These are phyloP conservation scores for Casaregolazyma suthepensis DNA, from an alignment of 1,139 yeast genomes.

Conservation along the genomic window DNA sequence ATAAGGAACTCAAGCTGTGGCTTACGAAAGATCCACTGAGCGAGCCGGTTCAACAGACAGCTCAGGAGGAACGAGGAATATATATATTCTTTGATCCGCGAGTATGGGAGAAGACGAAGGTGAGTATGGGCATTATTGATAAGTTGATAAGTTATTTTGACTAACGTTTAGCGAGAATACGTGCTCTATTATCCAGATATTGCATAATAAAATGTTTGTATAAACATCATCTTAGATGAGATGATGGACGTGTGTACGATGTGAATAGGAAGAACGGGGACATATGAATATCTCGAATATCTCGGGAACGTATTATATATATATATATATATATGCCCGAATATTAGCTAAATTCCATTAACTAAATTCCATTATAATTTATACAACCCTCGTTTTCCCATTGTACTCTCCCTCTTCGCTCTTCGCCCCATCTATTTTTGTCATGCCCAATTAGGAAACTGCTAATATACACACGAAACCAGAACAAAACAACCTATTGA, in stretches of 20 bases:
- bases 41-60: constrained; percentile 81
- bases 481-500: background rate
- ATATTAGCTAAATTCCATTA: too few species aligned
- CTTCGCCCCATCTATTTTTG: background rate
- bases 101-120: constrained; percentile 88
- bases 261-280: too few species aligned
- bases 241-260: background rate
- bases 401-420: background rate
- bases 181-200: constrained; percentile 39
- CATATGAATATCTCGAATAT: too few species aligned
- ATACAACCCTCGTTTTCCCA: too few species aligned
- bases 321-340: too few species aligned
- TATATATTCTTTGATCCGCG: constrained; percentile 95
- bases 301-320: too few species aligned
- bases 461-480: background rate
- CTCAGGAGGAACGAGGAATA: constrained; percentile 89
- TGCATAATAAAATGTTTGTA: constrained; percentile 24
- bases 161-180: constrained; percentile 30
- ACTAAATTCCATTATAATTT: too few species aligned
- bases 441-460: background rate
- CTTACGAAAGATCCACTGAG: constrained; percentile 86
- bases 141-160: background rate
- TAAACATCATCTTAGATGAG: background rate
- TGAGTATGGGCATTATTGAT: constrained; percentile 1
- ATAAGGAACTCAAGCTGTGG: constrained; percentile 94